These are phyloP conservation scores for Ophiostoma sp. DNA, from an alignment of 2,329 filamentous ascomycete species.

Conservation along the genomic window DNA sequence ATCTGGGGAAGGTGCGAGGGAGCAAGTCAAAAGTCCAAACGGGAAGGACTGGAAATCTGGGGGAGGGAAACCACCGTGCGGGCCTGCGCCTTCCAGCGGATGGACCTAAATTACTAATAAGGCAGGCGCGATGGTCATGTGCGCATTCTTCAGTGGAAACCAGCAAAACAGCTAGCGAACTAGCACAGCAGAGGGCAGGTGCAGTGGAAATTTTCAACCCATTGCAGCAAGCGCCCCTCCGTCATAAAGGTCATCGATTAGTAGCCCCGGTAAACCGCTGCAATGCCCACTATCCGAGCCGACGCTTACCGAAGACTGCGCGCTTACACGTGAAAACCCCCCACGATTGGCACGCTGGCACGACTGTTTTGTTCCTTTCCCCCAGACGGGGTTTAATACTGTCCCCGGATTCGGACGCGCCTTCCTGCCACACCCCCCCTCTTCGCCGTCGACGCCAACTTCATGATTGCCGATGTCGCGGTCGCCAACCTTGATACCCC, in stretches of 20 bases:
- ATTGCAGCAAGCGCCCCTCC: constrained; percentile 12
- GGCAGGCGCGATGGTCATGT: constrained; percentile 22
- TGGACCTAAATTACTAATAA: constrained; percentile 17
- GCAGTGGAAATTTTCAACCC: background rate
- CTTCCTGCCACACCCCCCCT: background rate
- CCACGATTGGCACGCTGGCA: background rate
- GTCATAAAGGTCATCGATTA: constrained; percentile 14
- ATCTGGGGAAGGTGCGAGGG: constrained; percentile 12
- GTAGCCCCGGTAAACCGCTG: constrained; percentile 12
- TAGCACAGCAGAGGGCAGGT: background rate
- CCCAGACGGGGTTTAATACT: background rate
- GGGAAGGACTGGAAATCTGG: constrained; percentile 6
- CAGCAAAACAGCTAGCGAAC: constrained; percentile 1
- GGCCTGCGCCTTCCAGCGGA: constrained; percentile 10
- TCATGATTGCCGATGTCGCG: constrained; percentile 11
- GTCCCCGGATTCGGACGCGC: constrained; percentile 17
- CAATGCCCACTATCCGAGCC: constrained; percentile 19
- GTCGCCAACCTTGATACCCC: background rate
- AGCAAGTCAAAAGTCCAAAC: background rate
- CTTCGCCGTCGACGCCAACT: background rate
- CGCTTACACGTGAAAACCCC: constrained; percentile 18
- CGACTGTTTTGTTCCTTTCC: background rate
- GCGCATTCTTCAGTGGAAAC: constrained; percentile 15
- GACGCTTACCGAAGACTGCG: constrained; percentile 22
- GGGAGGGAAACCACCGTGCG: constrained; percentile 13